Evolutionary conservation across 2,329 filamentous ascomycete genomes (phyloP).

Genomic region (Aspergillus floridensis): DNA sequence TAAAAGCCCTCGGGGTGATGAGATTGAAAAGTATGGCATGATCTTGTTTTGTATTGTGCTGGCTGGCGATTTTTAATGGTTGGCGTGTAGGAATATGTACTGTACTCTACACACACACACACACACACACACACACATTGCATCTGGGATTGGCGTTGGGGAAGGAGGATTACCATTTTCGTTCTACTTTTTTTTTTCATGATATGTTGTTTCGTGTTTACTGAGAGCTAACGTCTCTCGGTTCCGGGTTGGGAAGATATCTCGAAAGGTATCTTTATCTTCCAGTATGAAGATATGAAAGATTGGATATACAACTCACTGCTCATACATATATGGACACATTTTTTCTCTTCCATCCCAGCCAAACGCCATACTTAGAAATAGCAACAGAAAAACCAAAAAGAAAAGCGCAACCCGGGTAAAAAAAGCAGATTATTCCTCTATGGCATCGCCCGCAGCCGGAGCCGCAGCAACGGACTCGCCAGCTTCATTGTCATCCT

Average conservation of each 20-base stretch:
- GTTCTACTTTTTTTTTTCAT: background rate
- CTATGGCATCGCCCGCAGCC: slow-evolving; percentile 17
- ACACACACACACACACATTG: background rate
- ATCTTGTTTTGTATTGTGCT: too few species aligned
- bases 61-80: background rate
- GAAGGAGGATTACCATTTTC: background rate
- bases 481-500: slow-evolving; percentile 17
- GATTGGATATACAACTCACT: background rate
- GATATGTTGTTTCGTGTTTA: too few species aligned
- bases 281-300: background rate
- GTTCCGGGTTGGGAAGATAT: background rate
- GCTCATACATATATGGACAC: slow-evolving; percentile 17
- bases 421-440: slow-evolving; percentile 10
- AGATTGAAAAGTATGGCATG: too few species aligned
- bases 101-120: background rate
- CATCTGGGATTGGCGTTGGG: slow-evolving; percentile 8
- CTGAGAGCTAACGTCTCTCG: too few species aligned
- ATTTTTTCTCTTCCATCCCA: slow-evolving; percentile 22
- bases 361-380: slow-evolving; percentile 33
- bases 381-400: background rate
- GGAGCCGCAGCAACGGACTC: slow-evolving; percentile 12
- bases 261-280: background rate
- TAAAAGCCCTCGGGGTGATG: background rate
- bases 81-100: slow-evolving; percentile 1
- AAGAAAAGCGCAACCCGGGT: background rate